phyloP scores from a whole-genome alignment of 306 rosid species.

The Vigna angularis region DNA sequence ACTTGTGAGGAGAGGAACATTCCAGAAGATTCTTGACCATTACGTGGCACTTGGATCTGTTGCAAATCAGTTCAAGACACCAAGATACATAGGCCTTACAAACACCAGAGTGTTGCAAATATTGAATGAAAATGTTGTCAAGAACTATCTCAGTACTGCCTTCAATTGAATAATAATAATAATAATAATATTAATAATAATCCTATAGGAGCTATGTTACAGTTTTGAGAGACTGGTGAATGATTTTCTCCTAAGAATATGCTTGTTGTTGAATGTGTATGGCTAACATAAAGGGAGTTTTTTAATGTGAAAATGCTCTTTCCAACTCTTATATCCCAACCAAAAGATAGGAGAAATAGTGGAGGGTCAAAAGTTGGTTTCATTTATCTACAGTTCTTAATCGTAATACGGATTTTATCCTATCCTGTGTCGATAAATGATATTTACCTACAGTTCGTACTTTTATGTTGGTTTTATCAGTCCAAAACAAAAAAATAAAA shows the following conservation, averaged over 20 bases:
- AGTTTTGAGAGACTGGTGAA: not conserved
- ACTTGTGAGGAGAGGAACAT: conserved; percentile 76
- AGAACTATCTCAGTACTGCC: conserved; percentile 70
- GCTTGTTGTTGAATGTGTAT: not conserved
- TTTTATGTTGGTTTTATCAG: too few species aligned
- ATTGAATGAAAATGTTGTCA: conserved; percentile 66
- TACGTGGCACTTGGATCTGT: conserved; percentile 65
- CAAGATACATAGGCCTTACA: conserved; percentile 68
- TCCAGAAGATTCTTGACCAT: conserved; percentile 73
- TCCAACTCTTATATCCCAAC: not conserved
- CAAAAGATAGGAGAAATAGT: not conserved
- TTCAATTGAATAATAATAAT: conserved; percentile 42
- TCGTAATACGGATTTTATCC: too few species aligned
- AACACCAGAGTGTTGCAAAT: conserved; percentile 68
- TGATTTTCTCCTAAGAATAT: not conserved
- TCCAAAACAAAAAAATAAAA: too few species aligned
- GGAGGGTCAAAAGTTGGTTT: conserved; percentile 24
- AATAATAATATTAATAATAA: not conserved
- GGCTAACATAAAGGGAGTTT: not conserved
- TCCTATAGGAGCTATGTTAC: not conserved
- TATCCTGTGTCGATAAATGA: too few species aligned
- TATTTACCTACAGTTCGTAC: too few species aligned
- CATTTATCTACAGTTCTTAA: not conserved
- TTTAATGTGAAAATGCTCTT: not conserved
- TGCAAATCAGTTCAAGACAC: conserved; percentile 87